A percentile compares a stretch with the other conserved stretches of the same genome.
These are phyloP conservation scores for Nothophaeocryptopus gaeumannii DNA, from an alignment of 2,329 filamentous ascomycete genomes.

Conservation along the genomic window DNA sequence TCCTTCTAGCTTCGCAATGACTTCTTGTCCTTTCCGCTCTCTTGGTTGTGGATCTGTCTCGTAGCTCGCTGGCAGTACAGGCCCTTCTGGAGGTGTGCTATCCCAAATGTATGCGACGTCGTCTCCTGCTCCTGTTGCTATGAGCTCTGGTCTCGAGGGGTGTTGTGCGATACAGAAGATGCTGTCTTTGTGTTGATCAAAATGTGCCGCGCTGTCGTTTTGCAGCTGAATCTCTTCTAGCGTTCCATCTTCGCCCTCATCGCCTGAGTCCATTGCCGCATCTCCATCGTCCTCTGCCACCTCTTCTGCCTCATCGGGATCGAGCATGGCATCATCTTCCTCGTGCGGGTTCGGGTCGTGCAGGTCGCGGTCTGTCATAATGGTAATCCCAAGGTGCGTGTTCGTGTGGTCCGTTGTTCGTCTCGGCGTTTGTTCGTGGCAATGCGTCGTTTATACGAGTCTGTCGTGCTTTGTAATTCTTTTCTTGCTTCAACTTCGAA, in stretches of 20 bases:
- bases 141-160: conserved; percentile 69
- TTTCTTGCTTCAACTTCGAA: no score
- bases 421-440: no score
- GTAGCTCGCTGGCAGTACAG: conserved; percentile 74
- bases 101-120: conserved; percentile 88
- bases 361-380: conserved; percentile 22
- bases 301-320: conserved; percentile 76
- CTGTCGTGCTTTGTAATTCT: no score
- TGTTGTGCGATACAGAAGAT: conserved; percentile 96
- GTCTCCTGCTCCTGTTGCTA: conserved; percentile 83
- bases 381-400: background rate
- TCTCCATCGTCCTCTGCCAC: conserved; percentile 61
- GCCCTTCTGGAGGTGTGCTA: conserved; percentile 58
- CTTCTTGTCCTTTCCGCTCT: conserved; percentile 58
- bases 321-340: conserved; percentile 69
- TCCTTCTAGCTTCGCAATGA: conserved; percentile 75
- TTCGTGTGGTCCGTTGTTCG: no score
- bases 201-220: conserved; percentile 92
- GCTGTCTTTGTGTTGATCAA: conserved; percentile 84
- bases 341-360: conserved; percentile 37
- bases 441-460: no score
- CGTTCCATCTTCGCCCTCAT: conserved; percentile 56
- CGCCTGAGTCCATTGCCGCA: conserved; percentile 77
- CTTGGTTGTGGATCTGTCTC: conserved; percentile 62
- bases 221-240: conserved; percentile 71